These are phyloP conservation scores for Stachybotrys chlorohalonatus DNA, from an alignment of 2,329 filamentous ascomycete genomes.

Conservation along the genomic window DNA sequence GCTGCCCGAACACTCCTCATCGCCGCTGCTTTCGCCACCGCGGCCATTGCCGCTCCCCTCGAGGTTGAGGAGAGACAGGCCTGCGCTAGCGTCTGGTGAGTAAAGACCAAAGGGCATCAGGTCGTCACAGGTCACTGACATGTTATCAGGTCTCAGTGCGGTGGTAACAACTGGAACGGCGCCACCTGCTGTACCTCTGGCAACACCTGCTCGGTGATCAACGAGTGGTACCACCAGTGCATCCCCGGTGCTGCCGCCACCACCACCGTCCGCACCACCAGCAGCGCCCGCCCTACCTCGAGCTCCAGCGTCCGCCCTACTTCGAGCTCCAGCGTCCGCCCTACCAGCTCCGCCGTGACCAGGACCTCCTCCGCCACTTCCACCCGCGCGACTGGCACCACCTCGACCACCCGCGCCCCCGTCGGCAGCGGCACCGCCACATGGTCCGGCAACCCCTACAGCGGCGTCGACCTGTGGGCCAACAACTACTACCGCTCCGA, in stretches of 20 bases:
- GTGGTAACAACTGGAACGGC: slow-evolving; percentile 33
- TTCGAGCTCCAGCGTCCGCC: slow-evolving; percentile 7
- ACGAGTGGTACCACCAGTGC: slow-evolving; percentile 28
- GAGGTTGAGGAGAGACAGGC: slow-evolving; percentile 24
- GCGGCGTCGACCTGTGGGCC: slow-evolving; percentile 39
- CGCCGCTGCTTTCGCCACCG: slow-evolving; percentile 8
- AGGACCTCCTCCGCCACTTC: not conserved
- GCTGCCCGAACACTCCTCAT: slow-evolving; percentile 1
- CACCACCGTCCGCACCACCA: slow-evolving; percentile 10
- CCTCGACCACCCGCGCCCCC: slow-evolving; percentile 14
- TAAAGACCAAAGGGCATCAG: not conserved
- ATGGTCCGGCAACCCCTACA: slow-evolving; percentile 46
- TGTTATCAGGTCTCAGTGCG: slow-evolving; percentile 28
- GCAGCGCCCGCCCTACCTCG: slow-evolving; percentile 10
- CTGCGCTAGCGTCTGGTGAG: slow-evolving; percentile 24
- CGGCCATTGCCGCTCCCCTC: slow-evolving; percentile 29
- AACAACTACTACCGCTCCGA: slow-evolving; percentile 48
- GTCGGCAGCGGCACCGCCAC: slow-evolving; percentile 25
- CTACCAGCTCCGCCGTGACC: not conserved
- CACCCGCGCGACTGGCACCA: slow-evolving; percentile 11
- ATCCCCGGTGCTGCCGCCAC: slow-evolving; percentile 10
- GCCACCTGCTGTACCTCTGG: slow-evolving; percentile 34
- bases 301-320: slow-evolving; percentile 15
- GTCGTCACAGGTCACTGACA: not conserved
- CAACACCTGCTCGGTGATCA: slow-evolving; percentile 23